Evolutionary conservation across 108 stramenopile genomes (phyloP).

Genomic region (Pseudonitzschia delicatissima): DNA sequence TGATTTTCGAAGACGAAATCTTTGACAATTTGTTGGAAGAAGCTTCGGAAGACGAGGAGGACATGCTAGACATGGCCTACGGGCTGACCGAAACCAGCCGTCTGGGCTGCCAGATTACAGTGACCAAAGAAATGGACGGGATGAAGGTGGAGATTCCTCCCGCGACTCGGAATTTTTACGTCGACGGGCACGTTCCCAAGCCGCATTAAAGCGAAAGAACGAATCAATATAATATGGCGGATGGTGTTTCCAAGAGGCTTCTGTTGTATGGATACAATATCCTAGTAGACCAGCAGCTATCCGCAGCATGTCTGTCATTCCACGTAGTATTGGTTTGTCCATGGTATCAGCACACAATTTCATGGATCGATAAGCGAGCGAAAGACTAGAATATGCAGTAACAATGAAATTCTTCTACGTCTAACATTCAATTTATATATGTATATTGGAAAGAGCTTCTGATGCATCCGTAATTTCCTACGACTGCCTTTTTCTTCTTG

Average conservation of each 20-base stretch:
- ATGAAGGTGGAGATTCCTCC: constrained; percentile 83
- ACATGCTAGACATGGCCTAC: constrained; percentile 99
- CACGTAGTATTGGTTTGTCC: too few relatives aligned
- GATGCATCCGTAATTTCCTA: too few relatives aligned
- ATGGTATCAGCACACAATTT: too few relatives aligned
- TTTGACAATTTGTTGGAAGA: constrained; percentile 65
- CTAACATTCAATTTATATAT: too few relatives aligned
- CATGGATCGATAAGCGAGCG: too few relatives aligned
- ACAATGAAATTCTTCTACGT: too few relatives aligned
- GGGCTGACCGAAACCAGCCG: constrained; percentile 93
- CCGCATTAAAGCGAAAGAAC: constrained; percentile 75
- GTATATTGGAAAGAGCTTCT: too few relatives aligned
- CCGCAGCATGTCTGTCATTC: too few relatives aligned
- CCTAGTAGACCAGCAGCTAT: too few relatives aligned
- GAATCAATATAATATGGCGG: background rate
- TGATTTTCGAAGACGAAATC: constrained; percentile 77
- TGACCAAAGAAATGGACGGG: constrained; percentile 90
- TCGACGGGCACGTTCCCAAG: constrained; percentile 97
- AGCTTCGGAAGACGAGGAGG: constrained; percentile 87
- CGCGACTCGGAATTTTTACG: constrained; percentile 96
- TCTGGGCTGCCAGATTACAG: constrained; percentile 92
- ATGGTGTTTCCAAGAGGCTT: background rate
- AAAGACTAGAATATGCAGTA: too few relatives aligned
- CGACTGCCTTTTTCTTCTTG: too few relatives aligned
- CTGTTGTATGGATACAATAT: background rate